Base-by-base conservation (phyloP, 805 yeast species). In the Yarrowia divulgata region DNA sequence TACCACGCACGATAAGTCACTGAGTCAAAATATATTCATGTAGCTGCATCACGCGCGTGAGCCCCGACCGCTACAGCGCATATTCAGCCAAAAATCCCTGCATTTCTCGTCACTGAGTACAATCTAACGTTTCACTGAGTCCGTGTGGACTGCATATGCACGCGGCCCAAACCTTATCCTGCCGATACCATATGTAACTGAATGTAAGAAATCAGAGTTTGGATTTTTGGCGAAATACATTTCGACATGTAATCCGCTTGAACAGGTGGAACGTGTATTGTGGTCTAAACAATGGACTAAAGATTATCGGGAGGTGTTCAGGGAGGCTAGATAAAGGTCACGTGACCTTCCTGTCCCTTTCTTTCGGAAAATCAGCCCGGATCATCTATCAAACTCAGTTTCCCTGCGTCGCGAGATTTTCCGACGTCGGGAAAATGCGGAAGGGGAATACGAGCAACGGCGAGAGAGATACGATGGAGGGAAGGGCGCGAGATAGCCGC, bases 371-470 rank as follows among this genome's bases (percentile, higher is more conserved):
- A 57, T 23, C 32, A 9, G 12, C 8, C 64, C 66, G 66, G 66
- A 60, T 43, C 50, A 60, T 43, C 66, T 35, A 10, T 45, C 52
- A 60, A 60, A 60, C 66, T 60, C 52, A 12, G 32, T 23, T 43
- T 60, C 32, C 66, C 66, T 45, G 50, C 66, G 66, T 60, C 52
- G 52, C 66, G 66, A 60, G 19, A 32, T 60, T 3, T 60, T 60
- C 66, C 66, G 66, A 60, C 18, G 5, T 35, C 66, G 66, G 66
- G n/a, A 60, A 0, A 23, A 8, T 4, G 6, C 66, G 66, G 66
- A 48, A 48, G 18, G 35, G 12, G 1, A 29, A 29, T 48, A 16
- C 49, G 49, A 45, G 46, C 19, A 34, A 34, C 37, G 29, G n/a
- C n/a, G n/a, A n/a, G n/a, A n/a, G n/a, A n/a, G n/a, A n/a, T n/a